Conservation (phyloP, 2,329 filamentous ascomycete species). For the Fusarium brachygibbosum region DNA sequence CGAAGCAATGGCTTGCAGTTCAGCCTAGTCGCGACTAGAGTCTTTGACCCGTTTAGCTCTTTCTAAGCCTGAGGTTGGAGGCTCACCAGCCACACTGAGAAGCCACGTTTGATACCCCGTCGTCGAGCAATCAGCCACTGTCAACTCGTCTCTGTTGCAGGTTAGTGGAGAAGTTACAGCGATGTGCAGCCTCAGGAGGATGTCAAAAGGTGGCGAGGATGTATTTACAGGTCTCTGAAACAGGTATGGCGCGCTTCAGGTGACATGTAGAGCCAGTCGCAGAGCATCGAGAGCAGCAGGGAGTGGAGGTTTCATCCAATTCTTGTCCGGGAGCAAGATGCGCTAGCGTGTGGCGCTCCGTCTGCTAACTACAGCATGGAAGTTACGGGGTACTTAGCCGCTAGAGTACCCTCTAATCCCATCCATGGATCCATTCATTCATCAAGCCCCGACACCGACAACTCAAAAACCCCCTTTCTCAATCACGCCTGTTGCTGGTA, state of each 20-base stretch:
- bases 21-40: slow-evolving; percentile 18
- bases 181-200: slow-evolving; percentile 34
- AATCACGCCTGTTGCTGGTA: slow-evolving; percentile 41
- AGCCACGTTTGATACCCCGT: too few relatives aligned
- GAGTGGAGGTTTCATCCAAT: slow-evolving; percentile 13
- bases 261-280: slow-evolving; percentile 39
- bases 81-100: slow-evolving; percentile 17
- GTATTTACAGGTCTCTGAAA: slow-evolving; percentile 26
- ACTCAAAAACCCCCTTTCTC: slow-evolving; percentile 49
- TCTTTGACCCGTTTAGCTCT: slow-evolving; percentile 24
- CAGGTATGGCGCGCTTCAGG: slow-evolving; percentile 47
- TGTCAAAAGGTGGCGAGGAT: slow-evolving; percentile 4
- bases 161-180: slow-evolving; percentile 33
- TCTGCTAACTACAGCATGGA: slow-evolving; percentile 16
- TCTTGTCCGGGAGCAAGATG: slow-evolving; percentile 20
- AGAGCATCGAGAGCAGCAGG: slow-evolving; percentile 23
- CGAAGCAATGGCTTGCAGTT: slow-evolving; percentile 20
- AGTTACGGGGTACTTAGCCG: slow-evolving; percentile 47
- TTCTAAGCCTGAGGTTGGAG: slow-evolving; percentile 26
- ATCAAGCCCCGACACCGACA: slow-evolving; percentile 45
- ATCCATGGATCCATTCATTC: not conserved
- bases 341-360: slow-evolving; percentile 43
- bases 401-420: slow-evolving; percentile 28
- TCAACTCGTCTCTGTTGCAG: slow-evolving; percentile 20
- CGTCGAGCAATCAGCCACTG: slow-evolving; percentile 4